Percentiles rank a stretch among this genome's conserved stretches.
These are phyloP conservation scores for Testicularia cyperi DNA, from an alignment of 1,284 basidiomycete species.

Conservation along the genomic window DNA sequence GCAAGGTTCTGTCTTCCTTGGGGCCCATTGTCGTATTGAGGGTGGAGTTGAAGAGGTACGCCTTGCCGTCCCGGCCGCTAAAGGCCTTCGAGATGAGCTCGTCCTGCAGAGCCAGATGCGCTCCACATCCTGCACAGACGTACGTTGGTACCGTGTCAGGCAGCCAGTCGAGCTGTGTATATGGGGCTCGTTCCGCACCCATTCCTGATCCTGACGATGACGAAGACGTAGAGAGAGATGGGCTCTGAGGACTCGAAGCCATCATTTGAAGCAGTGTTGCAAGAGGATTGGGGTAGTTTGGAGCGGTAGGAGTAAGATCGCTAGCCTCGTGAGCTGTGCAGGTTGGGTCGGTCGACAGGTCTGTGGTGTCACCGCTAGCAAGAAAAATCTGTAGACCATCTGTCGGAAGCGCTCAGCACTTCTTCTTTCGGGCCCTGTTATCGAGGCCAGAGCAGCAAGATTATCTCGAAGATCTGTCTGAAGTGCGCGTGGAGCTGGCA, in stretches of 20 bases:
- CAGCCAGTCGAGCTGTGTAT: slow-evolving; percentile 10
- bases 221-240: background rate
- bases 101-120: slow-evolving; percentile 63
- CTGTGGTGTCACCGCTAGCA: too few relatives aligned
- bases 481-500: too few relatives aligned
- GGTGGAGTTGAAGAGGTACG: slow-evolving; percentile 77
- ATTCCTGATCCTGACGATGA: too few relatives aligned
- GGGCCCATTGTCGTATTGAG: slow-evolving; percentile 74
- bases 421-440: too few relatives aligned
- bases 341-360: background rate
- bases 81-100: slow-evolving; percentile 83
- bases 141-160: slow-evolving; percentile 31
- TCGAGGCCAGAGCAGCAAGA: too few relatives aligned
- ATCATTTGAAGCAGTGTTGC: too few relatives aligned
- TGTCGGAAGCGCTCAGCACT: too few relatives aligned
- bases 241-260: background rate
- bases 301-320: too few relatives aligned
- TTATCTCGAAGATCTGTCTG: too few relatives aligned
- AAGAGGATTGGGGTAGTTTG: too few relatives aligned
- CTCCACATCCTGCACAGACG: slow-evolving; percentile 47
- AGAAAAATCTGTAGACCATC: too few relatives aligned
- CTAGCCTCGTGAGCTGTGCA: background rate
- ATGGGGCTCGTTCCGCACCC: too few relatives aligned
- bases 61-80: slow-evolving; percentile 78
- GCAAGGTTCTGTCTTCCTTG: slow-evolving; percentile 73